Evolutionary conservation across 2,329 filamentous ascomycete genomes (phyloP).

Genomic region (Colletotrichum musae): DNA sequence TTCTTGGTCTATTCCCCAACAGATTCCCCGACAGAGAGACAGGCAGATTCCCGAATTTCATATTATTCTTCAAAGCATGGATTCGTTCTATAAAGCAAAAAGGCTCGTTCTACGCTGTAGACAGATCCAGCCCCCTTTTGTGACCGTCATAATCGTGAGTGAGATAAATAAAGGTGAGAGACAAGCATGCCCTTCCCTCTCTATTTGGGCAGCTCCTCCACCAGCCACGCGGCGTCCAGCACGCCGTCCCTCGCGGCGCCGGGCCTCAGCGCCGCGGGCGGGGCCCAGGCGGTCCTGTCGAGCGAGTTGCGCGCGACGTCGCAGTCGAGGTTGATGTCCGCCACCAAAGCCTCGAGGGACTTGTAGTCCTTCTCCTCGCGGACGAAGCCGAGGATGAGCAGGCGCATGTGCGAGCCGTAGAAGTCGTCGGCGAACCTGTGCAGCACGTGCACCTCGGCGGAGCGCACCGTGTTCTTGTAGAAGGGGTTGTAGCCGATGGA

Average conservation of each 20-base stretch:
- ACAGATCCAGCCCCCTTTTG: conserved; percentile 13
- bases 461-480: conserved; percentile 91
- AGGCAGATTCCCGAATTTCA: conserved; percentile 11
- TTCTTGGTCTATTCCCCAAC: not conserved
- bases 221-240: conserved; percentile 58
- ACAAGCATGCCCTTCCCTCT: not conserved
- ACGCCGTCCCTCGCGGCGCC: conserved; percentile 47
- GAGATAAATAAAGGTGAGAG: not conserved
- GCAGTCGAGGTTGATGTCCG: conserved; percentile 92
- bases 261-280: conserved; percentile 49
- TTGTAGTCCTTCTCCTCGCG: conserved; percentile 92
- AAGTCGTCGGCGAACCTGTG: conserved; percentile 85
- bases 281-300: conserved; percentile 73
- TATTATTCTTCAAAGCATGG: conserved; percentile 1
- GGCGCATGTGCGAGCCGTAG: conserved; percentile 84
- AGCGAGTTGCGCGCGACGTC: conserved; percentile 84
- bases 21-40: not conserved
- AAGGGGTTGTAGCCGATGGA: conserved; percentile 97
- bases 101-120: conserved; percentile 19
- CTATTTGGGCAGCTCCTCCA: conserved; percentile 44
- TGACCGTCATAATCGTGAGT: not conserved
- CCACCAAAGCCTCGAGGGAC: conserved; percentile 84
- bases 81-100: conserved; percentile 4
- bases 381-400: conserved; percentile 89
- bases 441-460: conserved; percentile 92